Percentiles rank a stretch among this genome's conserved stretches.
phyloP scores from a whole-genome alignment of 1,139 yeast species.

The Pneumocystis murina region DNA sequence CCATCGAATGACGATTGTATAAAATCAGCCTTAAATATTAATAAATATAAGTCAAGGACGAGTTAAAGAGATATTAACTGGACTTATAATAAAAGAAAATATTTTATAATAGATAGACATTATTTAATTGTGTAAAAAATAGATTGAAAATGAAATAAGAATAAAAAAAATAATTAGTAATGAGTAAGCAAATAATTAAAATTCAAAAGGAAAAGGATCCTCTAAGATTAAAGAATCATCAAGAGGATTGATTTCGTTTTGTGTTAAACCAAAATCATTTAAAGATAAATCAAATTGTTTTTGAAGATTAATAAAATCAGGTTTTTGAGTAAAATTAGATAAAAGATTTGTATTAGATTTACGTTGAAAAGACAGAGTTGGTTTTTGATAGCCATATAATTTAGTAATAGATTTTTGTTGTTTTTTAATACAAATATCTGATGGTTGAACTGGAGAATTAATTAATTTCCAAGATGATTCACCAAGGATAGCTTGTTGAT shows the following conservation, averaged over 20 bases:
- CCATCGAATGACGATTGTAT: too few species aligned
- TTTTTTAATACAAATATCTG: neutral
- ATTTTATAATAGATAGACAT: neutral
- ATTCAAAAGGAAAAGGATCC: neutral
- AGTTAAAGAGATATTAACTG: too few species aligned
- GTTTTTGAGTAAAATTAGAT: neutral
- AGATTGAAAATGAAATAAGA: neutral
- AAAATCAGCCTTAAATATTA: too few species aligned
- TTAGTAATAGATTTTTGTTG: neutral
- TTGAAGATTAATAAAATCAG: neutral
- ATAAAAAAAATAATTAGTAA: neutral
- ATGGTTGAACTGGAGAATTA: neutral
- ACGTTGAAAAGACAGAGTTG: neutral
- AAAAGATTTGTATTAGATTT: neutral
- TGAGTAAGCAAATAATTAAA: neutral
- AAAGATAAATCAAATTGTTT: neutral
- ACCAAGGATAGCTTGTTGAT: neutral
- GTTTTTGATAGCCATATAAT: neutral
- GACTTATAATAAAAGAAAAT: neutral
- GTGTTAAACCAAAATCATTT: neutral
- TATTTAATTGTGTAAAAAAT: neutral
- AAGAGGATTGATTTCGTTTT: neutral
- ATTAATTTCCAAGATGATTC: neutral
- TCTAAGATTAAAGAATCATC: neutral
- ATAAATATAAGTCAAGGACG: too few species aligned